Evolutionary conservation across 2,329 filamentous ascomycete species (phyloP), one percentile per base, ranked within the genome.

Genomic region (Penicillium sclerotigenum): DNA sequence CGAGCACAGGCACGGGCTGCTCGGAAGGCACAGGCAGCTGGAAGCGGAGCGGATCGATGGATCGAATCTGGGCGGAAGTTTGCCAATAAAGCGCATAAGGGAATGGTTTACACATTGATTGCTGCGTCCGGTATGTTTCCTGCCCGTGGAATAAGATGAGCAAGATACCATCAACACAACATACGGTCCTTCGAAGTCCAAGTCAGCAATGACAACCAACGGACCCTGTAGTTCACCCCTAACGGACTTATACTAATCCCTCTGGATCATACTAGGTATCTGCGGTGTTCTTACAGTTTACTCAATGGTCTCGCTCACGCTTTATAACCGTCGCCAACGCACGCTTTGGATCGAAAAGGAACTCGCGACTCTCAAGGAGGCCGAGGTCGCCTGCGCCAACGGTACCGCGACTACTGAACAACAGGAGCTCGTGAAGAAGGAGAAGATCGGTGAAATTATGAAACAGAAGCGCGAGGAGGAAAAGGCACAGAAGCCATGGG

Each of bases 1-100:
- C 81, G 87, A 52, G 85, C 85, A 43, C 85, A 87, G 59, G 86
- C 88, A 70, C 79, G 85, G 56, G 84, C 84, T n/a, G 85, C 86
- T 43, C 83, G 83, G 72, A 79, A 81, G 64, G 82, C 85, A 42
- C 79, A 82, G 66, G 78, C 80, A 45, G 85, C 82, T 28, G 53
- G 53, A 48, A 81, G 79, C 22, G 74, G 73, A 38, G 78, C 82
- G 66, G 85, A 88, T 72, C 73, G 75, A 41, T 65, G 80, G 43
- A 78, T 86, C 54, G 74, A 79, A 48, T 68, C 77, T 46, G 83
- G 83, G 18, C 75, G 83, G 56, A 69, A 75, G 60, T 80, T 80
- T 71, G 85, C 85, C 56, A 86, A 88, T 72, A 77, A 79, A 59
- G 80, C 82, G 49, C 85, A 88, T 72, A 80, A 82, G 64, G 75